A percentile compares a stretch with the other conserved stretches of the same genome.
These are phyloP conservation scores for Mentha longifolia DNA, from an alignment of 257 asterid species.

Conservation along the genomic window DNA sequence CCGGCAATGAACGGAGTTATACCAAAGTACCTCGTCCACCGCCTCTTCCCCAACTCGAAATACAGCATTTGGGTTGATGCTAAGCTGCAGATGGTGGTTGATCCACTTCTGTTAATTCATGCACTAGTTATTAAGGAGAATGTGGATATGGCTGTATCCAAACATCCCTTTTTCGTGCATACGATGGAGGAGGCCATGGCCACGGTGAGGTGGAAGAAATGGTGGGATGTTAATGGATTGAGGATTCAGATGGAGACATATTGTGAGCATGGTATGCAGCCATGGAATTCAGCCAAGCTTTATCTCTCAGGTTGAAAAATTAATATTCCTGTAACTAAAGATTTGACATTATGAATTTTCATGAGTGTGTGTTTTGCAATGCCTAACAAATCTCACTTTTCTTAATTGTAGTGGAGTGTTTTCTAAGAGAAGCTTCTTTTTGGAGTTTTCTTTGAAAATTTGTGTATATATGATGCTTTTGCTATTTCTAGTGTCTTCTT, in stretches of 20 bases:
- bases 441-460: neutral
- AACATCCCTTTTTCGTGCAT: constrained; percentile 72
- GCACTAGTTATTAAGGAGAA: constrained; percentile 61
- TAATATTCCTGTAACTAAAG: too few species aligned
- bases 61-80: constrained; percentile 93
- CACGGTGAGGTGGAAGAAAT: constrained; percentile 91
- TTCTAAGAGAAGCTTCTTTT: constrained; percentile 18
- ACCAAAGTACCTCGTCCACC: constrained; percentile 70
- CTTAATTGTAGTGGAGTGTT: neutral
- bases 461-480: neutral
- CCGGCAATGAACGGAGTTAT: constrained; percentile 91
- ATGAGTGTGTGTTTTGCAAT: constrained; percentile 16
- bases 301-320: constrained; percentile 73
- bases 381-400: constrained; percentile 12
- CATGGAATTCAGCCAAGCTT: constrained; percentile 77
- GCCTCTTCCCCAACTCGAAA: constrained; percentile 82
- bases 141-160: constrained; percentile 84
- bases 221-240: constrained; percentile 77
- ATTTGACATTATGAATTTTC: neutral
- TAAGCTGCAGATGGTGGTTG: constrained; percentile 82
- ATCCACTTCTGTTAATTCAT: constrained; percentile 79
- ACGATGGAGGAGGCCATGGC: constrained; percentile 93
- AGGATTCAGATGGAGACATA: constrained; percentile 83
- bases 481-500: neutral
- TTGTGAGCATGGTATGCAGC: constrained; percentile 80